These are phyloP conservation scores for Articulospora tetracladia DNA, from an alignment of 495 filamentous ascomycete genomes.

Conservation along the genomic window DNA sequence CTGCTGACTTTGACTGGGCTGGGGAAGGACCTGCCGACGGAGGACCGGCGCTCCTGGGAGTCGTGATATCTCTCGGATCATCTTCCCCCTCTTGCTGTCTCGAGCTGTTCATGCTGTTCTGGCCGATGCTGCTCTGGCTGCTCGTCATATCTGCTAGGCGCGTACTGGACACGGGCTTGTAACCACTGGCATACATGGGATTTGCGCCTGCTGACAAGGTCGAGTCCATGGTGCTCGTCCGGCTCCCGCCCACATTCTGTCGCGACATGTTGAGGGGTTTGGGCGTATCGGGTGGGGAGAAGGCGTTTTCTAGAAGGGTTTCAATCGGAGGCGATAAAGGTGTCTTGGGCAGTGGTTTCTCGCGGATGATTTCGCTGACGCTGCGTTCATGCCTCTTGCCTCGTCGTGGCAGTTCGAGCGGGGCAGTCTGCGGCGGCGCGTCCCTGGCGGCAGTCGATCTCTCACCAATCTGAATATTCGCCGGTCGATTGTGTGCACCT, in stretches of 20 bases:
- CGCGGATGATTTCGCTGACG: constrained; percentile 44
- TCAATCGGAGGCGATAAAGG: constrained; percentile 19
- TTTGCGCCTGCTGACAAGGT: constrained; percentile 39
- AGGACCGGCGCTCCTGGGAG: constrained; percentile 46
- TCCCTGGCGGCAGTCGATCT: constrained; percentile 4
- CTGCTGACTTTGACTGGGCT: constrained; percentile 30
- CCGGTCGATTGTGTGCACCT: constrained; percentile 23
- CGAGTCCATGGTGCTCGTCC: constrained; percentile 60
- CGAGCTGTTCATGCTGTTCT: constrained; percentile 31
- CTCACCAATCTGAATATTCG: constrained; percentile 16
- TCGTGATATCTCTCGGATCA: constrained; percentile 37
- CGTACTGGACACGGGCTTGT: constrained; percentile 22
- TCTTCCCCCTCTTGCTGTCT: constrained; percentile 39
- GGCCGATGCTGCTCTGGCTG: constrained; percentile 48
- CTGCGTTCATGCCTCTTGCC: constrained; percentile 41
- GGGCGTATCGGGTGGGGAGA: constrained; percentile 19
- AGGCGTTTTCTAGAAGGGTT: constrained; percentile 4
- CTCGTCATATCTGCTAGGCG: constrained; percentile 40
- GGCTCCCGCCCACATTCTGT: constrained; percentile 30
- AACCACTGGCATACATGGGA: constrained; percentile 34
- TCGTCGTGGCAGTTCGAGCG: background rate
- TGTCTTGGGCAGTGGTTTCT: constrained; percentile 46
- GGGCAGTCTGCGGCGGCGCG: constrained; percentile 3
- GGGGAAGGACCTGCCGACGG: constrained; percentile 44
- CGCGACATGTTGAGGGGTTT: constrained; percentile 21